Evolutionary conservation across 495 filamentous ascomycete genomes (phyloP).

Genomic region (Mytilinidion resinicola): DNA sequence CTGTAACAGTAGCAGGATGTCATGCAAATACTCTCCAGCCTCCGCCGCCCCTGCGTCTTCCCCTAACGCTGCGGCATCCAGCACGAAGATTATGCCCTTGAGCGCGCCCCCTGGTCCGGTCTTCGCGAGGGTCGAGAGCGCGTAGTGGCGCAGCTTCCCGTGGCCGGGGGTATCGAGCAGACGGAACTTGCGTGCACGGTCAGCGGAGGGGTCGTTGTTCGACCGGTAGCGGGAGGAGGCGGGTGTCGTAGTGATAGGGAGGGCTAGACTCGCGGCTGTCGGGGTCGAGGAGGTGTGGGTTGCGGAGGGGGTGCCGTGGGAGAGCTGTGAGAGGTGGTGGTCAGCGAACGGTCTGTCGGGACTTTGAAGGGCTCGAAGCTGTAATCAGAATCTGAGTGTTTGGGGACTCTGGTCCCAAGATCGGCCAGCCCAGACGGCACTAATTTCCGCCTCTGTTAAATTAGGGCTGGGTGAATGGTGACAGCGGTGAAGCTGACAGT

Average conservation of each 20-base stretch:
- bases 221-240: conserved; percentile 66
- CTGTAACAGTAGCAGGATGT: conserved; percentile 74
- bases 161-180: conserved; percentile 89
- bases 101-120: conserved; percentile 41
- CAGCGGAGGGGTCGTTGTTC: conserved; percentile 58
- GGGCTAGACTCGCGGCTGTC: conserved; percentile 60
- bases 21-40: conserved; percentile 76
- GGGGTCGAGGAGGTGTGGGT: conserved; percentile 83
- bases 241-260: conserved; percentile 55
- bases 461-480: too few relatives aligned
- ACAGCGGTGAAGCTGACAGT: too few relatives aligned
- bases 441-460: too few relatives aligned
- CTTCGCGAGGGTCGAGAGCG: conserved; percentile 27
- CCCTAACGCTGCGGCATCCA: conserved; percentile 73
- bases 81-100: conserved; percentile 76
- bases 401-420: too few relatives aligned
- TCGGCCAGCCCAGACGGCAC: too few relatives aligned
- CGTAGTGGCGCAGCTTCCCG: conserved; percentile 71
- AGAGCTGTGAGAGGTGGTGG: conserved; percentile 40
- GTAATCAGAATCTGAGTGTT: too few relatives aligned
- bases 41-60: conserved; percentile 50
- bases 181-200: conserved; percentile 62
- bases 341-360: neutral
- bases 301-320: conserved; percentile 39
- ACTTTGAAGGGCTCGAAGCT: neutral